Base-by-base conservation (phyloP, 768 basidiomycete genomes). In the Amylocystis lapponica region DNA sequence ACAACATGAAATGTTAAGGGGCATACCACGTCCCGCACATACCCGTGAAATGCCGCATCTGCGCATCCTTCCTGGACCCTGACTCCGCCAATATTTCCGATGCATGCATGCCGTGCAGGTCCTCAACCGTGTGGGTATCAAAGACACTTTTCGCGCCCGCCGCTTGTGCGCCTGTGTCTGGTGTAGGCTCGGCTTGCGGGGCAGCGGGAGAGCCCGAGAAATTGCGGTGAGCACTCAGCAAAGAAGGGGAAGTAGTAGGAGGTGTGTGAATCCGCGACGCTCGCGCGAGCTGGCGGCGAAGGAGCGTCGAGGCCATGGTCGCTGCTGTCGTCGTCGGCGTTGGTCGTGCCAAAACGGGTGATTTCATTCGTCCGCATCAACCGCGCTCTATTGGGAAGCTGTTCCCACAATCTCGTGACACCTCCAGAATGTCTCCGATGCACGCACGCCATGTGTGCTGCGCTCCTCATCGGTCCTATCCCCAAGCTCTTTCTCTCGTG, bases 41-140 rank as follows among this genome's bases (percentile, higher is more conserved):
- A 91, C 87, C 91, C 42, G 93, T 97, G 59, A 95, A 97, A 69
- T 97, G 95, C 61, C 89, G 75, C 74, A 96, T 76, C 59, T 84
- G 83, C 12, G 84, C 68, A 51, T 92, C 92, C 38, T 77, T 78
- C 44, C 80, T 71, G 19, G 75, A 70, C 11, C 77, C 77, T 0
- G 79, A 80, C 61, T 93, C 91, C 36, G 76, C 71, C 46, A 98
- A 64, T 56, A 96, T 86, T 46, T 95, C 83, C 9, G 79, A 66
- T 1, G 90, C 86, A 46, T 75, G 68, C 71, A 92, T 72, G 29
- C 81, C 79, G 50, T 93, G 89, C 43, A 93, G 64, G 66, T 91
- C 91, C 64, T 93, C 90, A 36, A 89, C 87, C 12, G 79, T 72
- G 53, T 88, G 83, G 37, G 78, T 78, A 39, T 83, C 79, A 55